Base-by-base conservation (phyloP, 176 grass and related monocot genomes). In the Poa annua region DNA sequence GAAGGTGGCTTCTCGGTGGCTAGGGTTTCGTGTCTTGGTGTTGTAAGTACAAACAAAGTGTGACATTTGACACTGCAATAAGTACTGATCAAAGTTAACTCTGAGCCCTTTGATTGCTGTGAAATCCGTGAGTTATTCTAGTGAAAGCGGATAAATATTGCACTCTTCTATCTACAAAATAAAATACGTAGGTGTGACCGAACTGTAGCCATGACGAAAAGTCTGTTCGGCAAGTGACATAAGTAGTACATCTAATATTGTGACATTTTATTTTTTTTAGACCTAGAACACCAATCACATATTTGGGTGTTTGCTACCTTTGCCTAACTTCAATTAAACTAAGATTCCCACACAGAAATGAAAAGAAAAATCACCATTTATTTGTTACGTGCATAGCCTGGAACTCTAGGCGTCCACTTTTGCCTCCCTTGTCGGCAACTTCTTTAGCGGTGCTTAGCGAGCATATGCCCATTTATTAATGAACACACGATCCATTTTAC, bases 261-360 rank as follows among this genome's bases (percentile, higher is more conserved):
- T 74, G 3, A 51, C 20, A 3, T 32, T 49, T 74, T 51, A 50
- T 29, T 0, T 11, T 52, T 33, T 6, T 44, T 44, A 33, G 13
- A 52, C 10, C 48, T 74, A 12, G 0, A 7, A 70, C 0, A 34
- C 26, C 8, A 26, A 74, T 11, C 25, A 34, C 47, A 33, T 50
- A 74, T 17, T 29, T 55, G 29, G 44, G 29, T 55, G 32, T 32
- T 36, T 75, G 14, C 29, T 73, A 34, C 5, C 11, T 56, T 54
- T 76, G 32, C 51, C 51, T 76, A 76, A 56, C 53, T 59, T 25
- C 34, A 77, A 1, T 25, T 1, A 59, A 41, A 77, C 74, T 34
- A 77, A 41, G 53, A 22, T 24, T 59, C 52, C 35, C 41, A 1
- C 53, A 10, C 4, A 15, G 6, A 24, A 16, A 22, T 6, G 20